Conservation (phyloP, 345 rosid genomes). For the Pseudoturritis turrita region DNA sequence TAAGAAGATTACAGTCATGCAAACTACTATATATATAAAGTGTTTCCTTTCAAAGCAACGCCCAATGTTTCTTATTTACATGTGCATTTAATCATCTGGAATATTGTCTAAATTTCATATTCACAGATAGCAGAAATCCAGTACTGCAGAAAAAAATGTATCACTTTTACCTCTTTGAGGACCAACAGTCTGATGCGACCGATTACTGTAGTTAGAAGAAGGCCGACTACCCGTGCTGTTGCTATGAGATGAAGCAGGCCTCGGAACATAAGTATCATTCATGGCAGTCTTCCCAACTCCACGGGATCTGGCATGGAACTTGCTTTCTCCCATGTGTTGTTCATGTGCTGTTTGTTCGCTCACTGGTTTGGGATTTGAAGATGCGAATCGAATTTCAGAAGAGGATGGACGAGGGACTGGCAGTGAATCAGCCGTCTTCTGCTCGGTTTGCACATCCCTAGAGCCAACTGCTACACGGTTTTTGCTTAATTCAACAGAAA, state of each 20-base stretch:
- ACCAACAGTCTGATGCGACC: conserved; percentile 59
- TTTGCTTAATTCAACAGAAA: conserved; percentile 40
- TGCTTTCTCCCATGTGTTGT: conserved; percentile 42
- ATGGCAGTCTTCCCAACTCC: conserved; percentile 48
- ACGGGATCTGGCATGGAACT: conserved; percentile 46
- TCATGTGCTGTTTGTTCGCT: conserved; percentile 42
- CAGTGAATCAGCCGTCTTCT: conserved; percentile 35
- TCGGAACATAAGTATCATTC: conserved; percentile 47
- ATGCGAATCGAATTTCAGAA: conserved; percentile 48
- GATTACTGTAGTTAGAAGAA: conserved; percentile 66
- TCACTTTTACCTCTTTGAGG: conserved; percentile 55
- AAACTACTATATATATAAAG: background rate
- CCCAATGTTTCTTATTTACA: background rate
- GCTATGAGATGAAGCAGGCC: conserved; percentile 46
- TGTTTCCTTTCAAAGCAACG: background rate
- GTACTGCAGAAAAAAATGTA: background rate
- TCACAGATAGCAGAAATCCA: background rate
- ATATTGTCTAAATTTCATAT: background rate
- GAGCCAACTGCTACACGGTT: conserved; percentile 39
- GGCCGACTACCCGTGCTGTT: conserved; percentile 67
- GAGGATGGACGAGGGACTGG: conserved; percentile 46
- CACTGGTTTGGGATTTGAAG: conserved; percentile 64
- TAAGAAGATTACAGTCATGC: conserved; percentile 2
- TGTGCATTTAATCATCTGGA: background rate
- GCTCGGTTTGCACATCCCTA: conserved; percentile 35